phyloP scores from a whole-genome alignment of 2,329 filamentous ascomycete genomes.

The Fusarium sp. region DNA sequence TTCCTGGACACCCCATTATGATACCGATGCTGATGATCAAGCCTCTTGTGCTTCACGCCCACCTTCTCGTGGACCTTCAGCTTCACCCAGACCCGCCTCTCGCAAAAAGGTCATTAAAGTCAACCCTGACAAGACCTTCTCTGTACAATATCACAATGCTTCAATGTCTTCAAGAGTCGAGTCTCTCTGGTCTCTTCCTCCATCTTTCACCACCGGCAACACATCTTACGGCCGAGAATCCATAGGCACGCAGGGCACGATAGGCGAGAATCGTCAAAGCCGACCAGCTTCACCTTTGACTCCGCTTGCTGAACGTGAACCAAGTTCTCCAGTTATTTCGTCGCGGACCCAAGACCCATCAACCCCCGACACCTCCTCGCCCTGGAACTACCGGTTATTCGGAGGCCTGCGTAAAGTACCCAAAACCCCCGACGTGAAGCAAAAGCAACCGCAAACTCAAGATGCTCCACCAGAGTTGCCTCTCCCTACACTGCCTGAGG shows the following conservation, averaged over 20 bases:
- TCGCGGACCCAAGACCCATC: slow-evolving; percentile 28
- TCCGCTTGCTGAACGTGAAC: slow-evolving; percentile 56
- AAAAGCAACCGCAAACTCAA: slow-evolving; percentile 50
- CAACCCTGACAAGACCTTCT: slow-evolving; percentile 69
- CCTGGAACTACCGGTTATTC: slow-evolving; percentile 66
- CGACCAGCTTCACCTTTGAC: slow-evolving; percentile 62
- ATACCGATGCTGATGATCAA: slow-evolving; percentile 36
- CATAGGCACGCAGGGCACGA: slow-evolving; percentile 59
- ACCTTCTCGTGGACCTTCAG: slow-evolving; percentile 37
- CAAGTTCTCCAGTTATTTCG: slow-evolving; percentile 38
- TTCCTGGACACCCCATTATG: slow-evolving; percentile 37
- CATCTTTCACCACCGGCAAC: slow-evolving; percentile 59
- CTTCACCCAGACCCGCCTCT: slow-evolving; percentile 46
- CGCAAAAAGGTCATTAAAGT: slow-evolving; percentile 59
- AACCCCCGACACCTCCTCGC: slow-evolving; percentile 48
- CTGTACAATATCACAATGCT: slow-evolving; percentile 55
- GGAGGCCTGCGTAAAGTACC: slow-evolving; percentile 66
- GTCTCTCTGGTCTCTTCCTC: slow-evolving; percentile 54
- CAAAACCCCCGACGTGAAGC: slow-evolving; percentile 54
- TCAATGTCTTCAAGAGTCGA: slow-evolving; percentile 46
- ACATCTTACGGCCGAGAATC: slow-evolving; percentile 62
- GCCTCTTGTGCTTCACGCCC: slow-evolving; percentile 32
- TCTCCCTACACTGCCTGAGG: slow-evolving; percentile 49
- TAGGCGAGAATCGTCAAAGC: slow-evolving; percentile 60
- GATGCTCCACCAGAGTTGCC: slow-evolving; percentile 42